Percentiles rank a stretch among this genome's conserved stretches.
Evolutionary conservation across 208 protist species (phyloP).

Genomic region (Zelonia costaricensis): DNA sequence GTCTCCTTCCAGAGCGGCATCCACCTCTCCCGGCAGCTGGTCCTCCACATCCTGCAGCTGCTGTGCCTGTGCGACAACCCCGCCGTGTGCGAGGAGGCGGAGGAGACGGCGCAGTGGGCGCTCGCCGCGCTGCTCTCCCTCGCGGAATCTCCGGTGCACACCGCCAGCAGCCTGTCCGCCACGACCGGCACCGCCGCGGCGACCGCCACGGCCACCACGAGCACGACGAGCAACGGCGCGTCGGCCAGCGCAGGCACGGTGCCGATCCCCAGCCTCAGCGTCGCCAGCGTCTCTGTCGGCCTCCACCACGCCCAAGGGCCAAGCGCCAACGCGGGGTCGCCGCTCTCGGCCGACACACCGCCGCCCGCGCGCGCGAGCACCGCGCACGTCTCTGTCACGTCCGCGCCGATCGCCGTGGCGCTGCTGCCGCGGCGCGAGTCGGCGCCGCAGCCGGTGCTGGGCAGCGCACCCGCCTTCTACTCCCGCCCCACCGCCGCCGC

Average conservation of each 20-base stretch:
- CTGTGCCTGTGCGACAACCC: conserved; percentile 54
- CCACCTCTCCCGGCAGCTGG: conserved; percentile 40
- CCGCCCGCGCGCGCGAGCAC: background rate
- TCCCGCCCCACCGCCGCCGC: background rate
- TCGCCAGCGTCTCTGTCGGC: background rate
- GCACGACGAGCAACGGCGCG: too few relatives aligned
- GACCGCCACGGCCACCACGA: too few relatives aligned
- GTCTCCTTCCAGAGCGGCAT: conserved; percentile 46
- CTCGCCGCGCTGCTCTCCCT: conserved; percentile 15
- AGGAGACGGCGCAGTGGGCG: conserved; percentile 42
- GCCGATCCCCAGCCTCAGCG: background rate
- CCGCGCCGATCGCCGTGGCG: background rate
- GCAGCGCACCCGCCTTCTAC: background rate
- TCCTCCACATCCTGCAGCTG: conserved; percentile 54
- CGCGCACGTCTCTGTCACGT: background rate
- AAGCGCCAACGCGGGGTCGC: background rate
- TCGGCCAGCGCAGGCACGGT: too few relatives aligned
- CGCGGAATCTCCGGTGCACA: conserved; percentile 3
- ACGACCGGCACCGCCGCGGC: too few relatives aligned
- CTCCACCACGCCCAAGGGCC: too few relatives aligned
- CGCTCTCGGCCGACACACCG: background rate
- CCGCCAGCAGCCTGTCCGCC: conserved; percentile 1
- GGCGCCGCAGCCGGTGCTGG: conserved; percentile 1
- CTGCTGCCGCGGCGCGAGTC: background rate
- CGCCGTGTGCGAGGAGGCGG: conserved; percentile 36